Base-by-base conservation (phyloP, 2,329 filamentous ascomycete species). In the Paradendryphiella salina region DNA sequence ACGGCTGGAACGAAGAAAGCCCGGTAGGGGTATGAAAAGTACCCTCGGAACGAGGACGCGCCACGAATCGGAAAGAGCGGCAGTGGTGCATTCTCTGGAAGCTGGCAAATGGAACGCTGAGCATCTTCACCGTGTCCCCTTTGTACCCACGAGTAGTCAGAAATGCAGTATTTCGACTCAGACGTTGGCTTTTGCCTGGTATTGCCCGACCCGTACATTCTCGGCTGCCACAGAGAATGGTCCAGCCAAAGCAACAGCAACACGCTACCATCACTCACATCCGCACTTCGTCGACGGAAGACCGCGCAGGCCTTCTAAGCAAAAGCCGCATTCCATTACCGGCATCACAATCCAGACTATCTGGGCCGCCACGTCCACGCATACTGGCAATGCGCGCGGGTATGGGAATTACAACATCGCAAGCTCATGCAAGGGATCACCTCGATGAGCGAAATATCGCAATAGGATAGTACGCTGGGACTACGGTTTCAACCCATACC, bases 1-100 rank as follows among this genome's bases (percentile, higher is more conserved):
- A 32, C 15, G 15, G 11, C 18, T 36, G 26, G 26, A 20, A 28
- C 23, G 9, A 39, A 7, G n/a, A 26, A 26, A 23, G 2, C 17
- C 17, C n/a, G 14, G 33, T 9, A 20, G 34, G 34, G 33, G 34
- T 26, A 20, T 14, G 4, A 46, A 32, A 21, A 38, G n/a, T 21
- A 1, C 20, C 13, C 21, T 17, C 10, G 15, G 9, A 45, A 20
- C 26, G n/a, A 23, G 11, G 26, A 29, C 31, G 20, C 18, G 26
- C 4, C 34, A 41, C 47, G 10, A 50, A 50, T 50, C 47, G 47
- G 47, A 50, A 50, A 37, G 15, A 20, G 10, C 47, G 47, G 47
- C 35, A 45, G 20, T 8, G 9, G 21, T 15, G 36, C 42, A 31
- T 35, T 38, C 31, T 20, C 23, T 9, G 14, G 8, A 9, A 20